Base-by-base conservation (phyloP, 306 rosid genomes). In the Parietaria judaica region DNA sequence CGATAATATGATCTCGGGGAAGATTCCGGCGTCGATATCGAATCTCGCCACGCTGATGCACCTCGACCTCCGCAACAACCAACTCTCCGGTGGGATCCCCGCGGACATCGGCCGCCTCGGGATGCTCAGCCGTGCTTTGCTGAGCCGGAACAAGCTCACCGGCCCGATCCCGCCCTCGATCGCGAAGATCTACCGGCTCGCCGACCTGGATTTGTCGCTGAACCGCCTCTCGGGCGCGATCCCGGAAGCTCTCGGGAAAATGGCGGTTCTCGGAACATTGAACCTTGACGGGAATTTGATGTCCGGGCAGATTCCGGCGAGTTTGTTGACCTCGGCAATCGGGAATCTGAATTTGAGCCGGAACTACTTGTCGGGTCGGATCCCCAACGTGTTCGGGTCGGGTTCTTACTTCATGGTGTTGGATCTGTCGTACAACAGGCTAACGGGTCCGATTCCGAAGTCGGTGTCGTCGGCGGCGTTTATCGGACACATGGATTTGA, bases 401-500 rank as follows among this genome's bases (percentile, higher is more conserved):
- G 66, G 89, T 14, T 89, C 99, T 0, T 94, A 94, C 66, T 94
- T 94, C 50, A 88, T 94, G 0, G 80, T 63, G 17, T 66, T 94
- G 0, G 99, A 94, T 73, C 76, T 94, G 47, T 79, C 97, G 5
- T 76, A 74, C 59, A 94, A 94, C 13, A 71, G 58, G 0, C 70
- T 94, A 1, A 76, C 61, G 23, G 99, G 99, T 3, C 0, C 64
- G 13, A 83, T 94, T 5, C 99, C 99, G 0, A 72, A 68, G 36
- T 79, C 99, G 0, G 69, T 94, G 5, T 46, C 81, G 7, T 44
- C 43, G 3, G 94, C 97, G 15, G 74, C 95, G 3, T 94, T 53
- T 48, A 67, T 94, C 45, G 99, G 99, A 0, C 99, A 94, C 60
- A 60, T 94, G 82, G 99, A 94, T 72, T 81, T 94, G 77, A 94